These are phyloP conservation scores for Aspergillus ustus DNA, from an alignment of 2,329 filamentous ascomycete species.

Conservation along the genomic window DNA sequence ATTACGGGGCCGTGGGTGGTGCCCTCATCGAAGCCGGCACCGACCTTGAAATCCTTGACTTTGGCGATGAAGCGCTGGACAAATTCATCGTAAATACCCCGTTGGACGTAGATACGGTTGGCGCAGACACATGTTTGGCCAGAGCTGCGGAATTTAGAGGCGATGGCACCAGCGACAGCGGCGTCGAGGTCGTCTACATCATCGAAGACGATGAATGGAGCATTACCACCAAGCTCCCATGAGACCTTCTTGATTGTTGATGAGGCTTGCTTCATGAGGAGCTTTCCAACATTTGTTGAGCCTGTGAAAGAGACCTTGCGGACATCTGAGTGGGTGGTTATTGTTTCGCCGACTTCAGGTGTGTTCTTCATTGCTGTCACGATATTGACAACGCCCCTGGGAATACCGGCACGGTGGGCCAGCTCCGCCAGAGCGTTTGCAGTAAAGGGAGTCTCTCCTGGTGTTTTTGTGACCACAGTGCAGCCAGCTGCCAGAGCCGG, in stretches of 20 bases:
- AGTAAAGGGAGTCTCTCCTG: constrained; percentile 90
- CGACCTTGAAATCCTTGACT: constrained; percentile 55
- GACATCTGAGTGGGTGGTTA: constrained; percentile 77
- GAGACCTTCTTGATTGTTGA: constrained; percentile 83
- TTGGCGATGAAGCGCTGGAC: constrained; percentile 59
- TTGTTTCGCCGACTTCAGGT: constrained; percentile 72
- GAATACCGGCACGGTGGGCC: constrained; percentile 83
- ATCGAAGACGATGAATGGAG: constrained; percentile 96
- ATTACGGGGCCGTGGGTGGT: constrained; percentile 60
- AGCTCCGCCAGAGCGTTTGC: constrained; percentile 86
- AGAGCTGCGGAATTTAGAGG: constrained; percentile 89
- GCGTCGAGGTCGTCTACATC: constrained; percentile 81
- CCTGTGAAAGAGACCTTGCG: constrained; percentile 96
- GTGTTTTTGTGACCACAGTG: constrained; percentile 89
- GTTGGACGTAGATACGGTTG: constrained; percentile 59
- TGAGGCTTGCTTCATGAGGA: constrained; percentile 90
- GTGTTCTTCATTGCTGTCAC: constrained; percentile 82
- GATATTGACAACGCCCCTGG: constrained; percentile 88
- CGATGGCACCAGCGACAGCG: constrained; percentile 80
- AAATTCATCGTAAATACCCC: constrained; percentile 58
- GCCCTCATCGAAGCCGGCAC: constrained; percentile 51
- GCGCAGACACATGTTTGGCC: constrained; percentile 96
- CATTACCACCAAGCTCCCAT: constrained; percentile 92
- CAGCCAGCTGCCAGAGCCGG: constrained; percentile 86
- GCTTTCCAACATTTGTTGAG: constrained; percentile 65